Percentiles rank a stretch among this genome's conserved stretches.
phyloP scores from a whole-genome alignment of 352 stramenopile species.

The Aphanomyces stellatus region DNA sequence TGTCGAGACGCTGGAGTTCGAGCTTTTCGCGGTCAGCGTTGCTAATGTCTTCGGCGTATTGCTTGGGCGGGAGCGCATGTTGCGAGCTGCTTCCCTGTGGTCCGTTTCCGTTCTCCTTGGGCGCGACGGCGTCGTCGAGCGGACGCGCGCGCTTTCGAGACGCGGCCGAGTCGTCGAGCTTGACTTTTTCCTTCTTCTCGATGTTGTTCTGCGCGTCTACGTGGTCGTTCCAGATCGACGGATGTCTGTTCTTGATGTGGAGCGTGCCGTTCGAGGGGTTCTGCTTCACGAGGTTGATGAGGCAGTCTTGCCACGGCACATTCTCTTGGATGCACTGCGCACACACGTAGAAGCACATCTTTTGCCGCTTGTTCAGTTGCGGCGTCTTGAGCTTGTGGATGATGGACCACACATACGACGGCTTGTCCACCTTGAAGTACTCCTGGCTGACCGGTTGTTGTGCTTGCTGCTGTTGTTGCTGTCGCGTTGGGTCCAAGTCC shows the following conservation, averaged over 20 bases:
- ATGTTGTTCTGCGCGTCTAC: background rate
- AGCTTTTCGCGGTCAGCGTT: conserved; percentile 1
- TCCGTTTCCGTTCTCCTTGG: too few species aligned
- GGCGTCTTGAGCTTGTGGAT: conserved; percentile 10
- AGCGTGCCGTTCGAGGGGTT: conserved; percentile 4
- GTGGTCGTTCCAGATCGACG: conserved; percentile 1
- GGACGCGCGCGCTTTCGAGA: background rate
- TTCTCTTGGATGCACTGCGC: conserved; percentile 1
- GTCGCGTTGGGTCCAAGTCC: background rate
- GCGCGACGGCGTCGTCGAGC: background rate
- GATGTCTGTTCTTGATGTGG: conserved; percentile 5
- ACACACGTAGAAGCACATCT: conserved; percentile 6
- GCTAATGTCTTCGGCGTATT: conserved; percentile 5
- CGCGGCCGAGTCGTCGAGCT: background rate
- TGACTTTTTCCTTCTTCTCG: conserved; percentile 8
- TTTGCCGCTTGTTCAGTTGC: conserved; percentile 9
- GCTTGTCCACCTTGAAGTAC: conserved; percentile 9
- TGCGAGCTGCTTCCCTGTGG: too few species aligned
- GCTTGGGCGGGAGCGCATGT: background rate
- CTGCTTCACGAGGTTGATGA: conserved; percentile 9
- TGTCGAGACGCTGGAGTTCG: background rate
- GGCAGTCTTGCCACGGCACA: conserved; percentile 3
- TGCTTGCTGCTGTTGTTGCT: background rate
- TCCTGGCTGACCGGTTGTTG: background rate
- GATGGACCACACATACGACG: conserved; percentile 7